Evolutionary conservation across 164 flowering plant genomes (phyloP).

Genomic region (Magnolia officinalis): DNA sequence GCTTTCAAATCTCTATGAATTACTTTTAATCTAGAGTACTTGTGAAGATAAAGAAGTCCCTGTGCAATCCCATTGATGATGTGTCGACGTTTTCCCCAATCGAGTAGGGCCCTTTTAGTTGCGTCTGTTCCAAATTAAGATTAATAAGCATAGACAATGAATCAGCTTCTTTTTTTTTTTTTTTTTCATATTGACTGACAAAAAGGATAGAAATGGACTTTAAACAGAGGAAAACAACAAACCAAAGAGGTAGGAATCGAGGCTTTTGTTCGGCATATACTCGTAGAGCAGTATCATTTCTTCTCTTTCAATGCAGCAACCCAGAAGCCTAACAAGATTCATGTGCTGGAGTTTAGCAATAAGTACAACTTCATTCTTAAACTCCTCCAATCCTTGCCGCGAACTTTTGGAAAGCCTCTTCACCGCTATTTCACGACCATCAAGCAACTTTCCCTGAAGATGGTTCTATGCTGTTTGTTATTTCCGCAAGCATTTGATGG

Average conservation of each 20-base stretch:
- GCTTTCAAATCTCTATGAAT: slow-evolving; percentile 53
- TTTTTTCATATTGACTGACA: background rate
- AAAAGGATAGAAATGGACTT: background rate
- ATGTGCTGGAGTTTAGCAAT: slow-evolving; percentile 49
- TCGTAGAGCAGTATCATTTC: slow-evolving; percentile 44
- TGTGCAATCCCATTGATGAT: slow-evolving; percentile 36
- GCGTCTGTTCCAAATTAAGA: background rate
- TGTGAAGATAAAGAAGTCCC: slow-evolving; percentile 45
- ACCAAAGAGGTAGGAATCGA: slow-evolving; percentile 32
- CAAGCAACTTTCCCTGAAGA: slow-evolving; percentile 24
- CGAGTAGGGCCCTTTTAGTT: background rate
- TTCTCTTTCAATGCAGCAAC: slow-evolving; percentile 35
- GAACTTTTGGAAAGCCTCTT: slow-evolving; percentile 36
- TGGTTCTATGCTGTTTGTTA: too few relatives aligned
- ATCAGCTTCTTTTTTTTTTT: too few relatives aligned
- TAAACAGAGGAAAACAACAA: background rate
- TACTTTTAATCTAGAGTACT: slow-evolving; percentile 33
- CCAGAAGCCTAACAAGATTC: slow-evolving; percentile 48
- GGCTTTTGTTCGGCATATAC: slow-evolving; percentile 34
- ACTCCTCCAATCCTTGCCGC: slow-evolving; percentile 35
- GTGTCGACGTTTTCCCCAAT: slow-evolving; percentile 31
- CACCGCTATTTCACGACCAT: slow-evolving; percentile 41
- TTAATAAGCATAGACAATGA: background rate
- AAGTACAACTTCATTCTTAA: slow-evolving; percentile 41
- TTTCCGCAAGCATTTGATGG: too few relatives aligned